Evolutionary conservation across 352 stramenopile genomes (phyloP).

Genomic region (Phytophthora pluvialis): DNA sequence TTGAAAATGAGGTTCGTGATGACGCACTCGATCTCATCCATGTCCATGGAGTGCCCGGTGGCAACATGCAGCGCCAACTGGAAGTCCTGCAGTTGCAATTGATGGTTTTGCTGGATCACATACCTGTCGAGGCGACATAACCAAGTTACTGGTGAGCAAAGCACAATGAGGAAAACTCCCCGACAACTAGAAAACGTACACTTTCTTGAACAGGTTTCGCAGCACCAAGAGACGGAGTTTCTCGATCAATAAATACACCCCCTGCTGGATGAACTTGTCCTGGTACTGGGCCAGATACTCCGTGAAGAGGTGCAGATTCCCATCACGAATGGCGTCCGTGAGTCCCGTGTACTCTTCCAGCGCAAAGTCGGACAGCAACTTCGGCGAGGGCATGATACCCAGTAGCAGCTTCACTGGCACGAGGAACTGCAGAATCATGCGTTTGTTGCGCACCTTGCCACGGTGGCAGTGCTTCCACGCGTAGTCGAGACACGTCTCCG

Average conservation of each 20-base stretch:
- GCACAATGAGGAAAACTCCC: not conserved
- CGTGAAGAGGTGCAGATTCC: constrained; percentile 94
- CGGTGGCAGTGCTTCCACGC: constrained; percentile 93
- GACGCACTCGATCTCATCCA: constrained; percentile 97
- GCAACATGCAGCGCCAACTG: constrained; percentile 87
- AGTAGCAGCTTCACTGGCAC: constrained; percentile 95
- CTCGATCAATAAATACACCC: constrained; percentile 97
- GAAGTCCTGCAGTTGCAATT: constrained; percentile 92
- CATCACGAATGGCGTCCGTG: constrained; percentile 90
- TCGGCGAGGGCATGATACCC: constrained; percentile 90
- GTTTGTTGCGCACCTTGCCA: constrained; percentile 89
- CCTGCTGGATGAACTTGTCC: constrained; percentile 90
- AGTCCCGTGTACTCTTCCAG: constrained; percentile 89
- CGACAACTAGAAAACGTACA: constrained; percentile 61
- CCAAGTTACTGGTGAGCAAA: constrained; percentile 7
- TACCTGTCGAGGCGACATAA: constrained; percentile 49
- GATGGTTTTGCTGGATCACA: constrained; percentile 84
- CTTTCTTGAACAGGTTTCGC: constrained; percentile 96
- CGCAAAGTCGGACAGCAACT: constrained; percentile 92
- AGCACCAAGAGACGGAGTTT: constrained; percentile 96
- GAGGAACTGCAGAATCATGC: constrained; percentile 95
- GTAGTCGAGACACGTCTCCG: constrained; percentile 94
- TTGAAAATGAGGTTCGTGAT: constrained; percentile 98
- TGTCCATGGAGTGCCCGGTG: constrained; percentile 88
- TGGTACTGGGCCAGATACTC: constrained; percentile 92